Evolutionary conservation across 768 basidiomycete species (phyloP), one percentile per base, ranked within the genome.

Genomic region (Russula vinacea): DNA sequence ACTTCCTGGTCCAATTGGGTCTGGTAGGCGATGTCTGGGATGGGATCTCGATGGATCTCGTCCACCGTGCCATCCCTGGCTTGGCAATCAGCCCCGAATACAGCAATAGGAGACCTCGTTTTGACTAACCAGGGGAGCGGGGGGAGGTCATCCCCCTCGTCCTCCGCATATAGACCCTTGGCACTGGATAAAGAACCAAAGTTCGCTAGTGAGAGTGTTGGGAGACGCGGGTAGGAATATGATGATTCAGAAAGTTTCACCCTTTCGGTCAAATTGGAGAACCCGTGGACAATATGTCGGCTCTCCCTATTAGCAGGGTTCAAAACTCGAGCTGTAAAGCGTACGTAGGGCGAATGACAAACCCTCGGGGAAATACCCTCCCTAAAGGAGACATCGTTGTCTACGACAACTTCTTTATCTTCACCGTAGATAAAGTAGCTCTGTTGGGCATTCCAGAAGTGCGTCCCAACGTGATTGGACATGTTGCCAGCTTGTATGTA

Each of bases 401-500:
- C 78, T 42, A 83, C 75, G 37, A 78, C 61, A 5, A 80, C 69
- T 26, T 80, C 79, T 17, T 71, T 66, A 22, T 65, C 67, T 17
- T 56, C 67, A 42, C 50, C 50, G 64, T 81, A 81, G 0, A 78
- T 76, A 67, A 87, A 81, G 72, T 91, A 91, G 66, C 74, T 80
- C 72, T 90, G 86, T 73, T 91, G 89, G 1, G 87, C 81, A 70
- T 91, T 91, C 89, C 89, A 92, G 69, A 89, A 91, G 70, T 92
- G 90, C 0, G 88, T 83, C 52, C 88, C 89, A 22, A 81, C 74
- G 70, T 85, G 84, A 70, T 92, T 91, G 22, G 89, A 80, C 50
- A 82, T 70, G 39, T 78, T 72, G 60, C 89, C 89, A 0, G 88
- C 88, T 73, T 92, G 90, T 56, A 92, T 77, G 72, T 92, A 86